These are phyloP conservation scores for Acmispon strigosus DNA, from an alignment of 306 rosid genomes.

Conservation along the genomic window DNA sequence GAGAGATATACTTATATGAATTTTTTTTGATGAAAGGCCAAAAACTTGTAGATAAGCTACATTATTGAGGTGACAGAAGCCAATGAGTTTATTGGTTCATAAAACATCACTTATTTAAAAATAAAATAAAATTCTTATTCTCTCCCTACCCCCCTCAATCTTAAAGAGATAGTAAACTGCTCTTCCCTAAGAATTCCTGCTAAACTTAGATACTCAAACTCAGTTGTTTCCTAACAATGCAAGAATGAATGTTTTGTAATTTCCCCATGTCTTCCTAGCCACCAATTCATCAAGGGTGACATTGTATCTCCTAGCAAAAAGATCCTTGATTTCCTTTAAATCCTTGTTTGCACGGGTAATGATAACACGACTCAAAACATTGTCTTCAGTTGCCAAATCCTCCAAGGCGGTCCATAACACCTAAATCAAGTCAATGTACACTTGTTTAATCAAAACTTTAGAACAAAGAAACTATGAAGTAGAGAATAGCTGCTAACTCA, in stretches of 20 bases:
- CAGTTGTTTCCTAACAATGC: slow-evolving; percentile 17
- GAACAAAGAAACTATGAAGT: neutral
- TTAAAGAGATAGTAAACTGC: neutral
- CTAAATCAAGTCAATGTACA: slow-evolving; percentile 14
- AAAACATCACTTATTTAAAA: neutral
- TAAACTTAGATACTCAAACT: neutral
- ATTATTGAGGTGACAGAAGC: neutral
- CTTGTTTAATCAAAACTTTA: neutral
- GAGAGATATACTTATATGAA: neutral
- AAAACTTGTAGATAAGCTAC: neutral
- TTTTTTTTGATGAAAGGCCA: neutral
- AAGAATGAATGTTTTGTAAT: slow-evolving; percentile 36
- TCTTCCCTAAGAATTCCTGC: neutral
- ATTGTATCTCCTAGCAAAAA: slow-evolving; percentile 35
- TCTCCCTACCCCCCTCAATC: neutral
- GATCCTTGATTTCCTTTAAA: slow-evolving; percentile 36
- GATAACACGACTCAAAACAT: slow-evolving; percentile 46
- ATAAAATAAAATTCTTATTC: neutral
- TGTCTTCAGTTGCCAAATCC: slow-evolving; percentile 24
- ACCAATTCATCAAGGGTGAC: slow-evolving; percentile 22
- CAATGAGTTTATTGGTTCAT: slow-evolving; percentile 5
- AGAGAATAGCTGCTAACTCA: neutral
- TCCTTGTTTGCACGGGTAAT: slow-evolving; percentile 47
- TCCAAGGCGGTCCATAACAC: slow-evolving; percentile 31
- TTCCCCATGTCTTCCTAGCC: slow-evolving; percentile 32